Conservation (phyloP, 73 alveolate genomes). For the Tetrahymena malaccensis region DNA sequence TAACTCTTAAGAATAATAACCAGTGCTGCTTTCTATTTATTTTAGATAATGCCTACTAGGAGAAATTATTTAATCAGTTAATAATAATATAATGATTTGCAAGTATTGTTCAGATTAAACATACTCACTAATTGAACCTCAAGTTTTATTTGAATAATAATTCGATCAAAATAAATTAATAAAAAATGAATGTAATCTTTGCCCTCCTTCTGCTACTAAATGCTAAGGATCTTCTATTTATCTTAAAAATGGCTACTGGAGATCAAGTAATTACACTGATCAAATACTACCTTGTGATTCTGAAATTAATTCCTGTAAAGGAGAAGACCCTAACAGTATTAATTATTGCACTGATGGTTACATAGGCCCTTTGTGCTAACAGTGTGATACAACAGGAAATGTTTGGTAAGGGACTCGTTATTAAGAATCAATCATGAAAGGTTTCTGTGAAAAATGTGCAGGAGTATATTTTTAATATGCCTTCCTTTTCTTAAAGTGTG, state of each 20-base stretch:
- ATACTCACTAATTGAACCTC: neutral
- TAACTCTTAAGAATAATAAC: neutral
- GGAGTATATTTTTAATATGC: too few species aligned
- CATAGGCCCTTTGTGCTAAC: neutral
- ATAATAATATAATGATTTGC: neutral
- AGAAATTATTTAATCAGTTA: neutral
- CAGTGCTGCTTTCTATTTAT: neutral
- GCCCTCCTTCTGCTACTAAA: neutral
- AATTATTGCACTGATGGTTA: neutral
- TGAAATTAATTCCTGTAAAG: neutral
- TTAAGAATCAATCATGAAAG: neutral
- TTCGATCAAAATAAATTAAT: too few species aligned
- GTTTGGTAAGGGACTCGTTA: neutral
- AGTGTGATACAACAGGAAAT: neutral
- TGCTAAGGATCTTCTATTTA: neutral
- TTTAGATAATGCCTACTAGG: neutral
- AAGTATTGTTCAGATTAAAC: neutral
- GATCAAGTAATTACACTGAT: neutral
- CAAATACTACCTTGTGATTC: neutral
- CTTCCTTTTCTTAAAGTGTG: neutral
- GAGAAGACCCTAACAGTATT: neutral
- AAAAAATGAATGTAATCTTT: neutral
- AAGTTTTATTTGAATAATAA: too few species aligned
- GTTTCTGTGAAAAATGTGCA: neutral
- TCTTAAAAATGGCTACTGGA: neutral